Conservation (phyloP, 208 protist genomes). For the Herpetomonas samuelpessoai region DNA sequence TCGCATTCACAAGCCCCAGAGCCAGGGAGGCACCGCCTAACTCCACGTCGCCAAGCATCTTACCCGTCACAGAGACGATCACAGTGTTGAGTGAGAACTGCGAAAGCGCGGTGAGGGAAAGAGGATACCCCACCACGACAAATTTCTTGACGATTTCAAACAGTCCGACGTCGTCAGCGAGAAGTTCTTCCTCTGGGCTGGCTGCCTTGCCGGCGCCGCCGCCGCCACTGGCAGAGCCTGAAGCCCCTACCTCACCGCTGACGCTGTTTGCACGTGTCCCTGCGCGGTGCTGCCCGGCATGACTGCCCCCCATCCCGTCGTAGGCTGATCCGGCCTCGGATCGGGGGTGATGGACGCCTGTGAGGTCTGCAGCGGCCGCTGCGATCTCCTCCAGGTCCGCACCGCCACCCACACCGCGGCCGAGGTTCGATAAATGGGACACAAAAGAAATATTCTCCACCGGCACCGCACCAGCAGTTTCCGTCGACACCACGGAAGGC, state of each 20-base stretch:
- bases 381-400: not conserved
- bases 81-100: conserved; percentile 79
- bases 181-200: no score
- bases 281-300: not conserved
- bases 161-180: conserved; percentile 24
- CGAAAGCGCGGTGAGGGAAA: conserved; percentile 61
- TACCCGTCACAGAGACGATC: conserved; percentile 64
- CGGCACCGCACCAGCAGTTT: not conserved
- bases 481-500: not conserved
- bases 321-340: not conserved
- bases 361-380: not conserved
- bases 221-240: not conserved
- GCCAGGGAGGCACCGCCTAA: conserved; percentile 74
- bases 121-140: conserved; percentile 59
- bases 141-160: conserved; percentile 53
- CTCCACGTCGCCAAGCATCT: conserved; percentile 49
- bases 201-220: no score
- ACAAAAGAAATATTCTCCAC: not conserved
- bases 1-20: conserved; percentile 78
- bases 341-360: not conserved
- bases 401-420: not conserved
- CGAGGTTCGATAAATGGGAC: not conserved
- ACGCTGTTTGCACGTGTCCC: not conserved
- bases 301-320: not conserved
- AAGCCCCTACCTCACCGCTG: not conserved